A percentile compares a stretch with the other conserved stretches of the same genome.
Evolutionary conservation across 257 asterid species (phyloP).

Genomic region (Scutellaria barbata): DNA sequence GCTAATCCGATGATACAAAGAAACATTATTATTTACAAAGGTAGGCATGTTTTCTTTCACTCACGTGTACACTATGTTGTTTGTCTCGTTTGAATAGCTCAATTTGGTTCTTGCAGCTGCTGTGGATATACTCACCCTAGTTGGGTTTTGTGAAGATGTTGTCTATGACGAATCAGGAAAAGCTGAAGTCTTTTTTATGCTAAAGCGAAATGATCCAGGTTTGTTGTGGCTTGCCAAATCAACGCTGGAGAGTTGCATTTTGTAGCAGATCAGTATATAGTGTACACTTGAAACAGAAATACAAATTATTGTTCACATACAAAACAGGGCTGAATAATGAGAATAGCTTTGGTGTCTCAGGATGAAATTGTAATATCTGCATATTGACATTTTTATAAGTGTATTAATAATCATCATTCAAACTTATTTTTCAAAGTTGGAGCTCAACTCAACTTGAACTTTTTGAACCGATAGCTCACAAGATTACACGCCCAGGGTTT

Average conservation of each 20-base stretch:
- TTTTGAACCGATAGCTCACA: no score
- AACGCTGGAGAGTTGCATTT: constrained; percentile 54
- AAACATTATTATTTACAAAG: constrained; percentile 61
- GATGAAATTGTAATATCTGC: neutral
- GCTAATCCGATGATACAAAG: constrained; percentile 76
- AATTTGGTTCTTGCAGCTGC: constrained; percentile 63
- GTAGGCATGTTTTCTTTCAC: constrained; percentile 59
- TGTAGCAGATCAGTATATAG: constrained; percentile 6
- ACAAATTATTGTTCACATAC: neutral
- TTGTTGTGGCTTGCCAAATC: constrained; percentile 90
- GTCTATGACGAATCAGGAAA: constrained; percentile 50
- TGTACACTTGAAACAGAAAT: neutral
- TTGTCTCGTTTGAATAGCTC: neutral
- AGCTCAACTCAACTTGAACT: no score
- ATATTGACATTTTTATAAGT: neutral
- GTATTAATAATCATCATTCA: constrained; percentile 5
- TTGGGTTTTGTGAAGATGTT: constrained; percentile 73
- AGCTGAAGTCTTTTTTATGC: constrained; percentile 55
- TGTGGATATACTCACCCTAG: constrained; percentile 56
- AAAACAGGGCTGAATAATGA: no score
- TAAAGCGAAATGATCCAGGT: constrained; percentile 87
- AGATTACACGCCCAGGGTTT: no score
- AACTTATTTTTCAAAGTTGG: no score
- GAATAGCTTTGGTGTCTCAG: neutral
- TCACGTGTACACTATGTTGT: neutral